Evolutionary conservation across 805 yeast species (phyloP).

Genomic region (Citeromyces nyonsensis): DNA sequence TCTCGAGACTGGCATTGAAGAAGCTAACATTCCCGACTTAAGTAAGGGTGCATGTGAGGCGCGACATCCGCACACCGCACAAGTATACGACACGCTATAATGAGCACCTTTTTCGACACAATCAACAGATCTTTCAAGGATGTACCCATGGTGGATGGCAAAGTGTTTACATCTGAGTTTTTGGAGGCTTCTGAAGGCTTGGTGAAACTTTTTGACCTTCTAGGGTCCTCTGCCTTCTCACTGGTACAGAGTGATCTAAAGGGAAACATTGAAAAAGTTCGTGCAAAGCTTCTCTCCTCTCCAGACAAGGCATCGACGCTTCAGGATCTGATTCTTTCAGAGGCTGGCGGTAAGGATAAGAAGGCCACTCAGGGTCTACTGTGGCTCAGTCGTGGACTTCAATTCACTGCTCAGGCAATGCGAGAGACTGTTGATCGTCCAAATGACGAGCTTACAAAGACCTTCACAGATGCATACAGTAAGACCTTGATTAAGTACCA

Average conservation of each 20-base stretch:
- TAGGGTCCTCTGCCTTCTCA: conserved; percentile 73
- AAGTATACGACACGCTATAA: conserved; percentile 5
- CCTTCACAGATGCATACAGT: conserved; percentile 74
- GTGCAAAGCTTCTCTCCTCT: conserved; percentile 45
- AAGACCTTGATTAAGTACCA: conserved; percentile 75
- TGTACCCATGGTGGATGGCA: conserved; percentile 47
- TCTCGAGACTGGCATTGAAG: no score
- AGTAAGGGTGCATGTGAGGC: no score
- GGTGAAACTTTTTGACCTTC: conserved; percentile 64
- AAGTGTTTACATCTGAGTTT: conserved; percentile 61
- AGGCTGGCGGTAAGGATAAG: conserved; percentile 40
- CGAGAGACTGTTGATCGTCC: conserved; percentile 60
- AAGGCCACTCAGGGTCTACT: conserved; percentile 83
- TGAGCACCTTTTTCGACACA: conserved; percentile 73
- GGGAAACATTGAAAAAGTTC: conserved; percentile 70
- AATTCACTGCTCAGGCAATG: conserved; percentile 85
- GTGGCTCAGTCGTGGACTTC: conserved; percentile 78
- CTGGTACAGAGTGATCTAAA: conserved; percentile 82
- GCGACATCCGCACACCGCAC: no score
- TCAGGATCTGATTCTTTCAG: conserved; percentile 65
- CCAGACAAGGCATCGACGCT: conserved; percentile 54
- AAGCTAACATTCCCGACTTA: no score
- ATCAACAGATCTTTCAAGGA: conserved; percentile 62
- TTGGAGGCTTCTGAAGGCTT: conserved; percentile 75
- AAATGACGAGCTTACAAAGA: conserved; percentile 47